These are phyloP conservation scores for Tylopilus plumbeoviolaceoides DNA, from an alignment of 768 basidiomycete genomes.

Conservation along the genomic window DNA sequence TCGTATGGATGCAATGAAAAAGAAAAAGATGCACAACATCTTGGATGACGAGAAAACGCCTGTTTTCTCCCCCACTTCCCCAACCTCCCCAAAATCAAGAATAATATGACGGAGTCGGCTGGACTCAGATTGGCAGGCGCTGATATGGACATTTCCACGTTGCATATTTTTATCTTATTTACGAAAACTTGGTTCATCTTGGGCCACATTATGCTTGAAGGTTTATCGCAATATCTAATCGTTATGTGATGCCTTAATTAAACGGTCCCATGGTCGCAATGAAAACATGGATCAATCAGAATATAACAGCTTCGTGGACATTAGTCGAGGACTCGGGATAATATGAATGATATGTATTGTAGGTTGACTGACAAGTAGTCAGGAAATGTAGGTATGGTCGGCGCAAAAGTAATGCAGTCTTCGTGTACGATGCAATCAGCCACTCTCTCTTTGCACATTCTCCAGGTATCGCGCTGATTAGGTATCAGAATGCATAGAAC, in stretches of 20 bases:
- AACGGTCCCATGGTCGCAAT: no score
- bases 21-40: slow-evolving; percentile 14
- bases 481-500: slow-evolving; percentile 12
- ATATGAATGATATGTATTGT: not conserved
- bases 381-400: slow-evolving; percentile 14
- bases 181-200: not conserved
- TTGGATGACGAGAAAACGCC: slow-evolving; percentile 14
- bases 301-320: no score
- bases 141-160: not conserved
- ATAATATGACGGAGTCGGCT: not conserved
- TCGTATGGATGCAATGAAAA: slow-evolving; percentile 23
- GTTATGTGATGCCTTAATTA: no score
- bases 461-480: slow-evolving; percentile 14
- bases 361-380: slow-evolving; percentile 15
- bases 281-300: no score
- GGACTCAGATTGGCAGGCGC: not conserved
- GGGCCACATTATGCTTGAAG: no score
- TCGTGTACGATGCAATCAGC: slow-evolving; percentile 18
- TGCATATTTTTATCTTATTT: not conserved
- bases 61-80: slow-evolving; percentile 1
- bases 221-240: not conserved
- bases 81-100: not conserved
- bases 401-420: slow-evolving; percentile 6
- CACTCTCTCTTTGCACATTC: slow-evolving; percentile 14
- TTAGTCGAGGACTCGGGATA: not conserved